Evolutionary conservation across 257 asterid species (phyloP).

Genomic region (Coffea eugenioides): DNA sequence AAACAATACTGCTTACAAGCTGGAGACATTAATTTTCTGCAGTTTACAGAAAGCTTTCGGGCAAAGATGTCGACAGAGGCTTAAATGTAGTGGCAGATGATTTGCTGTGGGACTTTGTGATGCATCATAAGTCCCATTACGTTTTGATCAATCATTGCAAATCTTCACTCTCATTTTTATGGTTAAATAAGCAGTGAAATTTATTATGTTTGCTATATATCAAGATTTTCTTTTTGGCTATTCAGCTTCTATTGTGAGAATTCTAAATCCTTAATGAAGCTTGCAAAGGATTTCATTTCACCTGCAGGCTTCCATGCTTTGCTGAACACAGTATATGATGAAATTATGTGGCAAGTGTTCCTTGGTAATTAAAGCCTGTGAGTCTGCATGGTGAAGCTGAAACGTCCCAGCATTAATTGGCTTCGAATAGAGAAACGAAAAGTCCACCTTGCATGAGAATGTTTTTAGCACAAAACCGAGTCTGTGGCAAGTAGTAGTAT

Average conservation of each 20-base stretch:
- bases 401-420: too few species aligned
- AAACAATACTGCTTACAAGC: conserved; percentile 44
- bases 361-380: too few species aligned
- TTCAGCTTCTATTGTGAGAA: background rate
- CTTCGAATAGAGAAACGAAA: too few species aligned
- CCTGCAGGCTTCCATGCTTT: background rate
- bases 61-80: conserved; percentile 47
- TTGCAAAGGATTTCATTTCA: background rate
- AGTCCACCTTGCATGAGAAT: too few species aligned
- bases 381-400: too few species aligned
- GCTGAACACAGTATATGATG: background rate
- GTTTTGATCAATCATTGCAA: background rate
- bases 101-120: conserved; percentile 8
- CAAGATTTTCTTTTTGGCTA: background rate
- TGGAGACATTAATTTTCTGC: conserved; percentile 39
- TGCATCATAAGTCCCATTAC: background rate
- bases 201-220: background rate
- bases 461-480: too few species aligned
- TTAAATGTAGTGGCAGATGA: conserved; percentile 11
- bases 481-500: too few species aligned
- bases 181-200: conserved; percentile 2
- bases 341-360: background rate
- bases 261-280: background rate
- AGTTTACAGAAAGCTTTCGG: conserved; percentile 49
- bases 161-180: conserved; percentile 5